phyloP scores from a whole-genome alignment of 176 grass and related monocot species.

The Bonia amplexicaulis region DNA sequence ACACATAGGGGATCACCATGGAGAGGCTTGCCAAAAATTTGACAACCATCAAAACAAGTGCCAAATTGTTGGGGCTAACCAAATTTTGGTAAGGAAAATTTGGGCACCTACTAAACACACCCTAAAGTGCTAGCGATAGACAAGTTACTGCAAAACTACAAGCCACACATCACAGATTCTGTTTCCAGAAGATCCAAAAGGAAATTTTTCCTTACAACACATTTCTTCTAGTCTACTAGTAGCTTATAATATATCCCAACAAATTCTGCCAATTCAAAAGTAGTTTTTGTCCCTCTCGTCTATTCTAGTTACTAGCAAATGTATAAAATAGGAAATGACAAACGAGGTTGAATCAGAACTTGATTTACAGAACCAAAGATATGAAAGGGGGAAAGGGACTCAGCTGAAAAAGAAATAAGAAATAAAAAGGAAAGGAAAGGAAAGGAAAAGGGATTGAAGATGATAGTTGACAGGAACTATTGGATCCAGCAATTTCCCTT shows the following conservation, averaged over 20 bases:
- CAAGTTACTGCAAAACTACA: neutral
- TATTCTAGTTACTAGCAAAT: neutral
- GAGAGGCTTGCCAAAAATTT: no score
- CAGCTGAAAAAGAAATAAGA: no score
- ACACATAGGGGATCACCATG: no score
- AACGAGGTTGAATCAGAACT: neutral
- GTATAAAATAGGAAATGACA: neutral
- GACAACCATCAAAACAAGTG: no score
- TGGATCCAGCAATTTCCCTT: neutral
- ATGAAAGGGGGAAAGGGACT: neutral
- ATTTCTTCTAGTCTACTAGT: neutral
- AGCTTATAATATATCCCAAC: neutral
- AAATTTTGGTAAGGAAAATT: no score
- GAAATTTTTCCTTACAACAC: neutral
- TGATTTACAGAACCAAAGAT: neutral
- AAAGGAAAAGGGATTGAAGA: neutral
- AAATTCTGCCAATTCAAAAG: neutral
- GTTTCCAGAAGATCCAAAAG: neutral
- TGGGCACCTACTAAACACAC: no score
- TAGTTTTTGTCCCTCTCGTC: neutral
- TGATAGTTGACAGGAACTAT: neutral
- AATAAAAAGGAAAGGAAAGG: neutral
- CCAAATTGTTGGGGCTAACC: no score
- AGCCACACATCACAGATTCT: neutral
- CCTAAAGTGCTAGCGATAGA: neutral